These are phyloP conservation scores for Neonectria punicea DNA, from an alignment of 2,329 filamentous ascomycete genomes.

Conservation along the genomic window DNA sequence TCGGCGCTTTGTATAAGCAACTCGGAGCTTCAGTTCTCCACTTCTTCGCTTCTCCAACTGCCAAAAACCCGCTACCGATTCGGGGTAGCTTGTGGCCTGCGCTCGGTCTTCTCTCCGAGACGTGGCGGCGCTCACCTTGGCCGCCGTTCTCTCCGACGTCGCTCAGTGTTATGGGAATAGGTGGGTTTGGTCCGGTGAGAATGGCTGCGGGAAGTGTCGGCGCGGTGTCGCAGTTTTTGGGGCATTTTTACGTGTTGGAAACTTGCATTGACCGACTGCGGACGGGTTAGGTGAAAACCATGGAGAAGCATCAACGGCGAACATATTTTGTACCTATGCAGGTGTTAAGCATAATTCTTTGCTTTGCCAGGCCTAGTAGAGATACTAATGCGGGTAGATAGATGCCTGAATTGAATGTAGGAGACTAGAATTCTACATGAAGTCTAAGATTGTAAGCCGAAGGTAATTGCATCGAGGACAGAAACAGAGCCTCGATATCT, in stretches of 20 bases:
- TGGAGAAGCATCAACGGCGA: not conserved
- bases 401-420: too few species aligned
- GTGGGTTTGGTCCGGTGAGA: not conserved
- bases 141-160: slow-evolving; percentile 17
- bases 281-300: not conserved
- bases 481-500: too few species aligned
- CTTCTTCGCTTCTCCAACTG: slow-evolving; percentile 12
- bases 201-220: not conserved
- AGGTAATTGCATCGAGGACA: too few species aligned
- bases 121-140: not conserved
- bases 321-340: too few species aligned
- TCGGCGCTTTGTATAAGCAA: slow-evolving; percentile 23
- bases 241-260: not conserved
- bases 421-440: too few species aligned
- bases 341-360: too few species aligned
- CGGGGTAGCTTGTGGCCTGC: slow-evolving; percentile 23
- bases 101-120: slow-evolving; percentile 23
- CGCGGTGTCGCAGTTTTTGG: not conserved
- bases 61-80: slow-evolving; percentile 3
- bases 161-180: not conserved
- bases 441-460: too few species aligned
- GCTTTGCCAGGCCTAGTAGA: too few species aligned
- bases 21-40: not conserved
- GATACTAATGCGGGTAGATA: too few species aligned
- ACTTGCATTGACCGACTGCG: not conserved